phyloP scores from a whole-genome alignment of 108 stramenopile genomes.

The Cyclotella baltica region DNA sequence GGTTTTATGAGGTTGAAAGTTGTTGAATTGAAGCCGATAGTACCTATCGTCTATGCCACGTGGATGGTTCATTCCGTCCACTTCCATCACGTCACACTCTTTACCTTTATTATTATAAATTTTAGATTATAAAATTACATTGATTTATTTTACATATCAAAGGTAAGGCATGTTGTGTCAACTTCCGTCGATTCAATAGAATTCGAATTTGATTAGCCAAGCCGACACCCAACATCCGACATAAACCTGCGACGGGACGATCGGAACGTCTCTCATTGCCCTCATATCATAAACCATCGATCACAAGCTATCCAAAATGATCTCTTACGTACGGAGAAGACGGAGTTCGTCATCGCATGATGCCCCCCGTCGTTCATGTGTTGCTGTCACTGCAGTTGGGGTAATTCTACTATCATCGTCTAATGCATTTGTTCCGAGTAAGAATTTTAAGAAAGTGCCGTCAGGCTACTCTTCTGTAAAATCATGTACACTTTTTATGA shows the following conservation, averaged over 20 bases:
- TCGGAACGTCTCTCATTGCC: not conserved
- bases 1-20: too few relatives aligned
- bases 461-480: not conserved
- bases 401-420: not conserved
- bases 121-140: too few relatives aligned
- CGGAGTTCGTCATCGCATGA: not conserved
- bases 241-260: not conserved
- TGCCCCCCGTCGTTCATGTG: not conserved
- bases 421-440: conserved; percentile 9
- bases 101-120: too few relatives aligned
- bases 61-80: too few relatives aligned
- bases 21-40: too few relatives aligned
- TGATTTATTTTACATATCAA: too few relatives aligned
- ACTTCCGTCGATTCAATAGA: too few relatives aligned
- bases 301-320: not conserved
- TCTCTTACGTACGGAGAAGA: not conserved
- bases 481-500: not conserved
- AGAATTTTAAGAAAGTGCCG: not conserved
- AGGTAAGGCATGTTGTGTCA: too few relatives aligned
- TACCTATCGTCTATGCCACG: too few relatives aligned
- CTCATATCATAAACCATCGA: not conserved
- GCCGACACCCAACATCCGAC: too few relatives aligned
- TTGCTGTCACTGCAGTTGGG: not conserved
- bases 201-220: too few relatives aligned
- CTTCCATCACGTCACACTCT: too few relatives aligned